Evolutionary conservation across 2,329 filamentous ascomycete genomes (phyloP).

Genomic region (Xylaria sp.): DNA sequence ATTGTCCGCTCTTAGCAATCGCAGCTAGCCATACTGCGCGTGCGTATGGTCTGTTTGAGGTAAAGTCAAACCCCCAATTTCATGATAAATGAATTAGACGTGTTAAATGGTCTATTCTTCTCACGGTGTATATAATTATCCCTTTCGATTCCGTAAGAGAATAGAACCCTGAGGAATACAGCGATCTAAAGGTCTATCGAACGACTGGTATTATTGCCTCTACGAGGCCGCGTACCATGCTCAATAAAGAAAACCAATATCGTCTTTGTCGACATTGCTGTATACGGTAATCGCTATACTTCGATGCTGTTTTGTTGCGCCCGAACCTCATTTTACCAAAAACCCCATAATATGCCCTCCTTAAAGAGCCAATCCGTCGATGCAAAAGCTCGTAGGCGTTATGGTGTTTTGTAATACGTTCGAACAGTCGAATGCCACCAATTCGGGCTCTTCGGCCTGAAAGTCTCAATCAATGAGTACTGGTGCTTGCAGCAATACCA

Average conservation of each 20-base stretch:
- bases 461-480: not conserved
- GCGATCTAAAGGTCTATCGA: not conserved
- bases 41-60: not conserved
- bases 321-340: too few relatives aligned
- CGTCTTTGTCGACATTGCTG: too few relatives aligned
- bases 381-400: not conserved
- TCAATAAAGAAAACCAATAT: not conserved
- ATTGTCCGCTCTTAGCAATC: not conserved
- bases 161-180: not conserved
- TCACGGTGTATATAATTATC: not conserved
- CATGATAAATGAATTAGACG: not conserved
- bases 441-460: conserved; percentile 3
- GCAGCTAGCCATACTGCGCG: not conserved
- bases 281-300: too few relatives aligned
- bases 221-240: not conserved
- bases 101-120: not conserved
- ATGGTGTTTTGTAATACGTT: conserved; percentile 3
- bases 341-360: not conserved
- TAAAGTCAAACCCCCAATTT: not conserved
- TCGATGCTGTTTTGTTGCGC: too few relatives aligned
- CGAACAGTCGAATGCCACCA: conserved; percentile 23
- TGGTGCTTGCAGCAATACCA: conserved; percentile 32
- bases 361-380: not conserved
- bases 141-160: not conserved
- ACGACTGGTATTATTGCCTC: not conserved